Conservation (phyloP, 2,329 filamentous ascomycete species). For the Ceratocystis diversiconidia region DNA sequence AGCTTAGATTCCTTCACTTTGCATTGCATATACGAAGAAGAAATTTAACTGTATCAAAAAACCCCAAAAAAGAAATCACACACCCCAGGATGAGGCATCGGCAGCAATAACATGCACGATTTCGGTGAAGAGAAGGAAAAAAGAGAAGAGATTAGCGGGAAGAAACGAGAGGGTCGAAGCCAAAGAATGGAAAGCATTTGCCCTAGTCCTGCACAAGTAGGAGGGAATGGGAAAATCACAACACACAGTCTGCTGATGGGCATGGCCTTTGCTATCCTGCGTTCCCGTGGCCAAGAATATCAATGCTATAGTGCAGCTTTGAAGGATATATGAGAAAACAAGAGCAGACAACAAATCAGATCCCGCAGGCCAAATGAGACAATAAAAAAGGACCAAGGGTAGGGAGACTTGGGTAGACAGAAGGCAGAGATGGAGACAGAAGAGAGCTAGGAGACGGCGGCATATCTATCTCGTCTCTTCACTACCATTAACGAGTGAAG, state of each 20-base stretch:
- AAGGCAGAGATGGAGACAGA: too few species aligned
- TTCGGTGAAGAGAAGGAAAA: background rate
- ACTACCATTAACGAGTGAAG: too few species aligned
- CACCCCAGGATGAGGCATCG: background rate
- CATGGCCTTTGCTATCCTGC: background rate
- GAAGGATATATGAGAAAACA: background rate
- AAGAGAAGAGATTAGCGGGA: background rate
- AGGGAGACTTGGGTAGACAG: too few species aligned
- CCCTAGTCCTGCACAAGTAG: background rate
- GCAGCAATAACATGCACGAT: background rate
- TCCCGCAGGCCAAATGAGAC: too few species aligned
- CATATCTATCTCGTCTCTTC: too few species aligned
- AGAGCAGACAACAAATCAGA: background rate
- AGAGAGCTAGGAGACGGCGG: too few species aligned
- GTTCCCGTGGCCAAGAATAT: background rate
- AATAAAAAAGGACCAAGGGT: too few species aligned
- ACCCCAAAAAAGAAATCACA: background rate
- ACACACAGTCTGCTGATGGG: background rate
- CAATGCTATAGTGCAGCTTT: background rate
- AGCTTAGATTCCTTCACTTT: background rate
- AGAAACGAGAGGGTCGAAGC: background rate
- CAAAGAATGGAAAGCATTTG: background rate
- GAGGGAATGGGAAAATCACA: background rate
- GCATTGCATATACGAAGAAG: slow-evolving; percentile 4
- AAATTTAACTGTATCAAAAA: background rate